Conservation (phyloP, 805 yeast genomes). For the Lachancea kluyveri region DNA sequence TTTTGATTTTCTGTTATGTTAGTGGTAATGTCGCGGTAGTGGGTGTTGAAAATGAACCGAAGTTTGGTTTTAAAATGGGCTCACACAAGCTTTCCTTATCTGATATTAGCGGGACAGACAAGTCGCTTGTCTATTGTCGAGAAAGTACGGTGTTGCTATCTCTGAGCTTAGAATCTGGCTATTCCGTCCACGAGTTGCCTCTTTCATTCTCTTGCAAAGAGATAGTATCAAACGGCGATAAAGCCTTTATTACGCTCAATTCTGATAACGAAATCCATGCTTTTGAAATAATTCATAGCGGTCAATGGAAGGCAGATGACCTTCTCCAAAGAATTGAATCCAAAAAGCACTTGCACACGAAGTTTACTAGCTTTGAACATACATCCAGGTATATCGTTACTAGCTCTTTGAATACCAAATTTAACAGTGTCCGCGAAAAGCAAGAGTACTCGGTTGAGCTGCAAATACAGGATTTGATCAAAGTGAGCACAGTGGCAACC, state of each 20-base stretch:
- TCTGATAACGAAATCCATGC: too few relatives aligned
- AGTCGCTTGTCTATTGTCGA: constrained; percentile 1
- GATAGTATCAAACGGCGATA: too few relatives aligned
- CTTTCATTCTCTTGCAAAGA: too few relatives aligned
- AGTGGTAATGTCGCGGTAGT: too few relatives aligned
- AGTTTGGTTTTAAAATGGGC: neutral
- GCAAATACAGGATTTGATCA: constrained; percentile 14
- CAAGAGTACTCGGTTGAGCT: constrained; percentile 6
- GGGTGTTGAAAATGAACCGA: too few relatives aligned
- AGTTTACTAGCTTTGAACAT: constrained; percentile 11
- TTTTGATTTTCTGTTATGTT: too few relatives aligned
- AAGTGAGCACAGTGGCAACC: constrained; percentile 4
- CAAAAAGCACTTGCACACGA: constrained; percentile 9
- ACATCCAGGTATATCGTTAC: constrained; percentile 15
- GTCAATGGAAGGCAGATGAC: too few relatives aligned
- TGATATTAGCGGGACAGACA: constrained; percentile 3
- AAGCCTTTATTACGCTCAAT: too few relatives aligned
- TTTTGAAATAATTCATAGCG: too few relatives aligned
- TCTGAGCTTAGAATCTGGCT: too few relatives aligned
- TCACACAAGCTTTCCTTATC: constrained; percentile 2
- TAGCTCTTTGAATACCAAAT: constrained; percentile 10
- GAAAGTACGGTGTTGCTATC: constrained; percentile 2
- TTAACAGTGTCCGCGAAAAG: constrained; percentile 5
- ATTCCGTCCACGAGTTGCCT: too few relatives aligned
- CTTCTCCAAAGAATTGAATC: constrained; percentile 4